phyloP scores from a whole-genome alignment of 2,329 filamentous ascomycete genomes.

The Sclerotinia subarctica region DNA sequence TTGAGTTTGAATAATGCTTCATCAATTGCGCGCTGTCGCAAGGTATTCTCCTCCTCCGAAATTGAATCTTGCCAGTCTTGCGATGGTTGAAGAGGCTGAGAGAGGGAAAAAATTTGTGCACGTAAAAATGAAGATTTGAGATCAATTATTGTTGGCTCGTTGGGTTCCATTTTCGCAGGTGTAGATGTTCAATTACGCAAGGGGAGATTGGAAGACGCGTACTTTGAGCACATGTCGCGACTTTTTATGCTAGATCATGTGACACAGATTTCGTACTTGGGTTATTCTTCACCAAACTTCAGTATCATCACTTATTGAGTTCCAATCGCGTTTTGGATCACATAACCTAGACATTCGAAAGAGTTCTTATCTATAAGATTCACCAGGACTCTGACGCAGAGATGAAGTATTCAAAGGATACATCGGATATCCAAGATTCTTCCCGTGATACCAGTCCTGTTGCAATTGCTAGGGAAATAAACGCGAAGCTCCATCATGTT shows the following conservation, averaged over 20 bases:
- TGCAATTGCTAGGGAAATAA: too few relatives aligned
- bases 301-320: too few relatives aligned
- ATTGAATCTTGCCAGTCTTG: constrained; percentile 42
- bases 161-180: neutral
- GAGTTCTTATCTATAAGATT: too few relatives aligned
- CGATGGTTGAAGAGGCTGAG: constrained; percentile 42
- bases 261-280: neutral
- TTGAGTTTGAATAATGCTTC: constrained; percentile 59
- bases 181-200: neutral
- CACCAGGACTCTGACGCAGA: too few relatives aligned
- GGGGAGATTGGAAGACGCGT: neutral
- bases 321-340: too few relatives aligned
- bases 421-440: too few relatives aligned
- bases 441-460: too few relatives aligned
- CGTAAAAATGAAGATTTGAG: constrained; percentile 57
- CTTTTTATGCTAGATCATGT: neutral
- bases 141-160: constrained; percentile 51
- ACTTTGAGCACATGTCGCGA: neutral
- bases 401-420: too few relatives aligned
- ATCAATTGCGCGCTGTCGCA: constrained; percentile 50
- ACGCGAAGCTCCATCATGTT: too few relatives aligned
- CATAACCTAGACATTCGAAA: too few relatives aligned
- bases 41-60: constrained; percentile 43
- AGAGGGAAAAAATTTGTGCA: constrained; percentile 38
- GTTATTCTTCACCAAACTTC: too few relatives aligned